These are phyloP conservation scores for Linderniella brevidens DNA, from an alignment of 257 asterid species.

Conservation along the genomic window DNA sequence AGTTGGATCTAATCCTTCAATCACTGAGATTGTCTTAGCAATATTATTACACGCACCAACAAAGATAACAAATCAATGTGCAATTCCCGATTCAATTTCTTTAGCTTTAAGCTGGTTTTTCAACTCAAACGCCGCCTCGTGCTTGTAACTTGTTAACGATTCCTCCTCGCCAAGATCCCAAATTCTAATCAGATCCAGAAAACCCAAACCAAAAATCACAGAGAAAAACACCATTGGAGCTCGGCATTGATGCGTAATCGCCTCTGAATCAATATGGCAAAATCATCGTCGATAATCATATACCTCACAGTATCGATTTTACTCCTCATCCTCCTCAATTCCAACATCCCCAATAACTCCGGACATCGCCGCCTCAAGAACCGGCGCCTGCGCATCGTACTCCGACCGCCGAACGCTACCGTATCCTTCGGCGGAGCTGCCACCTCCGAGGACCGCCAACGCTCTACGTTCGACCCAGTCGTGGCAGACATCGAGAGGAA, in stretches of 20 bases:
- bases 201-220: no score
- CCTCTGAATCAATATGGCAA: constrained; percentile 51
- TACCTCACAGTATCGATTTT: constrained; percentile 40
- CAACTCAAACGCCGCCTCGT: no score
- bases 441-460: constrained; percentile 14
- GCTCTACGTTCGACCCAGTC: constrained; percentile 60
- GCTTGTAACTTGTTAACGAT: no score
- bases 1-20: no score
- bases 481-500: constrained; percentile 71
- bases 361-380: constrained; percentile 25
- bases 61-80: no score
- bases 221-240: constrained; percentile 3
- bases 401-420: constrained; percentile 20
- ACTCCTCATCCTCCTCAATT: constrained; percentile 52
- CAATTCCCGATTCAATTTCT: no score
- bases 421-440: constrained; percentile 1
- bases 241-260: neutral
- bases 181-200: no score
- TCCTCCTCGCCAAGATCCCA: no score
- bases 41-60: no score
- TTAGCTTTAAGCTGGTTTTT: no score
- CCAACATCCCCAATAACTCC: constrained; percentile 23
- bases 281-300: constrained; percentile 43
- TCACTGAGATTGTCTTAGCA: no score
- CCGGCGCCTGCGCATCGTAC: constrained; percentile 68